Percentiles rank a stretch among this genome's conserved stretches.
Evolutionary conservation across 164 flowering plant genomes (phyloP).

Genomic region (Paratinospora sagittata): DNA sequence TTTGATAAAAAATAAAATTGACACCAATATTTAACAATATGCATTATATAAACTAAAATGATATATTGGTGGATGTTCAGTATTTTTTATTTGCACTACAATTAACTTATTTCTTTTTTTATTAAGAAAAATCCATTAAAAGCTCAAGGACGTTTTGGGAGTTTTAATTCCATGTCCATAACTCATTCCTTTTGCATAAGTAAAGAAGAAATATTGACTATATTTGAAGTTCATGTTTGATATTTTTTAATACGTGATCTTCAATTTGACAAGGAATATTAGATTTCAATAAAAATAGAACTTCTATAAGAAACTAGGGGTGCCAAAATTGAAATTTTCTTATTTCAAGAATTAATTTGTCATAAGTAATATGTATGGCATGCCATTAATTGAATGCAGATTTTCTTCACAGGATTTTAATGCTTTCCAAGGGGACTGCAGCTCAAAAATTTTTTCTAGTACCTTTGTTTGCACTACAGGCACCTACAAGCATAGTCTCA

Average conservation of each 20-base stretch:
- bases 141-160: background rate
- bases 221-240: background rate
- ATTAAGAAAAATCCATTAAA: no score
- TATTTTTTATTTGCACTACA: no score
- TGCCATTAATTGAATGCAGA: background rate
- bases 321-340: background rate
- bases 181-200: background rate
- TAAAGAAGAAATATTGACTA: background rate
- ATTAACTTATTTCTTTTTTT: no score
- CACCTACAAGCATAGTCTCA: conserved; percentile 58
- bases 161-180: background rate
- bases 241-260: background rate
- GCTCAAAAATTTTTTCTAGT: conserved; percentile 71
- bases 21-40: no score
- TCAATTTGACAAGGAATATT: background rate
- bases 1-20: no score
- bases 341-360: background rate
- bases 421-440: conserved; percentile 65
- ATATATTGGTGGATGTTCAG: no score
- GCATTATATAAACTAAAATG: no score
- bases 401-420: conserved; percentile 40
- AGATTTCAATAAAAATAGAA: background rate
- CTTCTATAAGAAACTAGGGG: no score
- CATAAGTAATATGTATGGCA: background rate
- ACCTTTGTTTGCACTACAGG: conserved; percentile 76